Evolutionary conservation across 352 stramenopile genomes (phyloP).

Genomic region (Saprolegnia diclina): DNA sequence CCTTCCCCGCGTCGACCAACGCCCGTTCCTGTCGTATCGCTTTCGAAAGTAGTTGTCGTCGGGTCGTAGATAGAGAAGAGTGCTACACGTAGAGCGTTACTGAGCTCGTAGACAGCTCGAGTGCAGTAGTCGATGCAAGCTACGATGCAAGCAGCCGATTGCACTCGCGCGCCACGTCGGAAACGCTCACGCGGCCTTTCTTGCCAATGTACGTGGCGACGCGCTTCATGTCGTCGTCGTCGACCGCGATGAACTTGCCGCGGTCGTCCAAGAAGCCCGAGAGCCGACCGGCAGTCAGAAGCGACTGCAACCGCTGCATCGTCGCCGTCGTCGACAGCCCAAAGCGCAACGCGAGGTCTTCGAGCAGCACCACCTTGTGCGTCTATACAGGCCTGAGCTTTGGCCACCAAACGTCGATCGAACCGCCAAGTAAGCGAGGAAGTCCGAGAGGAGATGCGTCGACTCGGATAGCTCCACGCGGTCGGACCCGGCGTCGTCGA

Average conservation of each 20-base stretch:
- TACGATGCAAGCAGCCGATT: constrained; percentile 67
- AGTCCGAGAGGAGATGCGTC: constrained; percentile 56
- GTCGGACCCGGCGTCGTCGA: constrained; percentile 52
- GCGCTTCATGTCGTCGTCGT: constrained; percentile 68
- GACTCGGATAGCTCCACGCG: constrained; percentile 54
- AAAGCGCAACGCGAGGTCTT: constrained; percentile 65
- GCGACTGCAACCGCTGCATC: constrained; percentile 52
- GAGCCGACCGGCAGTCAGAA: constrained; percentile 51
- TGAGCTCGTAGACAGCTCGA: no score
- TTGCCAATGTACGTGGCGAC: constrained; percentile 64
- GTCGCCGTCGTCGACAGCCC: constrained; percentile 58
- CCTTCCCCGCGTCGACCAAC: no score
- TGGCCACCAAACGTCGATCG: background rate
- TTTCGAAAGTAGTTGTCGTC: no score
- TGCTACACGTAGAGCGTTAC: no score
- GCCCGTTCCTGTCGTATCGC: no score
- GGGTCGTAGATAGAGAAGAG: no score
- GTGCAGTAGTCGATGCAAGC: no score
- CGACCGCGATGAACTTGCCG: constrained; percentile 80
- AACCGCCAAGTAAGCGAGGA: constrained; percentile 68
- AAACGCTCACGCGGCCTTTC: constrained; percentile 53
- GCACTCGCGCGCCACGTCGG: constrained; percentile 66
- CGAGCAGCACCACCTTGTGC: constrained; percentile 69
- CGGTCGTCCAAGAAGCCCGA: constrained; percentile 72
- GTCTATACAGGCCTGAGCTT: constrained; percentile 28